Evolutionary conservation across 148 eudicot genomes (phyloP).

Genomic region (Euryodendron excelsum): DNA sequence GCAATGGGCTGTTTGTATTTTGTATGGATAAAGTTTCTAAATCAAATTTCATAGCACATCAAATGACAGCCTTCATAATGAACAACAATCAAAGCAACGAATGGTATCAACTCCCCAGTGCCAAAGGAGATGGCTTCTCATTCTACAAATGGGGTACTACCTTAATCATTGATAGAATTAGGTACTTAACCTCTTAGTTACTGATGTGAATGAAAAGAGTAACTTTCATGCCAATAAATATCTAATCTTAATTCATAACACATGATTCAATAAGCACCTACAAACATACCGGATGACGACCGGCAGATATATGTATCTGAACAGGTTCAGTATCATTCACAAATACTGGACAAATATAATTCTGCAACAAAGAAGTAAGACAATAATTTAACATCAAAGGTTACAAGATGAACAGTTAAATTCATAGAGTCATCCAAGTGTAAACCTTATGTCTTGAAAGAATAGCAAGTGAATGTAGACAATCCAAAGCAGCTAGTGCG

Average conservation of each 20-base stretch:
- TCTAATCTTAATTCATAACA: not conserved
- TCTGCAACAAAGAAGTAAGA: conserved; percentile 39
- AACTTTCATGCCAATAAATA: not conserved
- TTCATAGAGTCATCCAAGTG: conserved; percentile 7
- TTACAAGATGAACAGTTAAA: conserved; percentile 2
- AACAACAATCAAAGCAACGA: not conserved
- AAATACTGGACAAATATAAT: conserved; percentile 79
- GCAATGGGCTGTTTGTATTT: not conserved
- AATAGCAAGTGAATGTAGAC: conserved; percentile 80
- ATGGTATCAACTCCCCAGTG: not conserved
- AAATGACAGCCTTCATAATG: not conserved
- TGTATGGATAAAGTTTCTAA: not conserved
- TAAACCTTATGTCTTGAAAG: conserved; percentile 77
- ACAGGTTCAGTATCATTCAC: conserved; percentile 64
- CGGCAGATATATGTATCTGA: conserved; percentile 65
- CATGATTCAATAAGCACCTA: not conserved
- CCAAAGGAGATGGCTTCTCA: not conserved
- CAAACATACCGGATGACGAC: conserved; percentile 86
- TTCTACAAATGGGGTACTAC: not conserved
- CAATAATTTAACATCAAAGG: not conserved
- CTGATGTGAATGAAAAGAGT: not conserved
- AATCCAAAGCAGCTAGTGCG: conserved; percentile 88
- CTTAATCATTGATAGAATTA: not conserved
- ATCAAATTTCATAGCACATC: not conserved
- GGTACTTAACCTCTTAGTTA: not conserved